Conservation (phyloP, 345 rosid genomes). For the Carallia pectinifolia region DNA sequence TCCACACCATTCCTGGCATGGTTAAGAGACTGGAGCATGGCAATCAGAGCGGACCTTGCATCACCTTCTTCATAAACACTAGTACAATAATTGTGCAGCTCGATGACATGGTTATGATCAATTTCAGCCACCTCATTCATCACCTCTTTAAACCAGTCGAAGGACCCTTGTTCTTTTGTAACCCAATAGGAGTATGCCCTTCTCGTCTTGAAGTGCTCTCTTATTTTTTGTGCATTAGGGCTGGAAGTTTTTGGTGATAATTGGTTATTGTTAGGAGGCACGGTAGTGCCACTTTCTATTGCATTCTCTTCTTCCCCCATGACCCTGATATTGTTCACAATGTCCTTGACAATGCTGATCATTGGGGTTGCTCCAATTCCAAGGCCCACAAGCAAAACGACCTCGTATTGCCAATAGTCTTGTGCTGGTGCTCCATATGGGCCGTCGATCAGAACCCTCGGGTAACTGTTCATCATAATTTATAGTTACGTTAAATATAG, state of each 20-base stretch:
- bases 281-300: slow-evolving; percentile 39
- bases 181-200: slow-evolving; percentile 87
- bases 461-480: slow-evolving; percentile 44
- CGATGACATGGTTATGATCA: slow-evolving; percentile 61
- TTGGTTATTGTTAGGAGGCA: too few relatives aligned
- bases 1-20: slow-evolving; percentile 79
- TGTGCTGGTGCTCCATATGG: slow-evolving; percentile 95
- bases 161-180: slow-evolving; percentile 80
- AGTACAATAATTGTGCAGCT: slow-evolving; percentile 73
- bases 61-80: slow-evolving; percentile 89
- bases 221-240: slow-evolving; percentile 36
- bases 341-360: slow-evolving; percentile 85
- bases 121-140: slow-evolving; percentile 77
- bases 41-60: slow-evolving; percentile 73
- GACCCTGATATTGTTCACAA: slow-evolving; percentile 61
- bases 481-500: background rate
- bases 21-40: slow-evolving; percentile 72
- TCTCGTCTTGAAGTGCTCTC: slow-evolving; percentile 57
- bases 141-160: slow-evolving; percentile 79
- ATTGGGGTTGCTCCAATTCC: slow-evolving; percentile 92
- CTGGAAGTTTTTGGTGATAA: slow-evolving; percentile 18
- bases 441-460: slow-evolving; percentile 68
- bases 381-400: slow-evolving; percentile 67
- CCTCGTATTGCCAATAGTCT: slow-evolving; percentile 75
- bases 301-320: slow-evolving; percentile 36